phyloP scores from a whole-genome alignment of 192 early-diverging fungal species.

The Entomortierella lignicola region DNA sequence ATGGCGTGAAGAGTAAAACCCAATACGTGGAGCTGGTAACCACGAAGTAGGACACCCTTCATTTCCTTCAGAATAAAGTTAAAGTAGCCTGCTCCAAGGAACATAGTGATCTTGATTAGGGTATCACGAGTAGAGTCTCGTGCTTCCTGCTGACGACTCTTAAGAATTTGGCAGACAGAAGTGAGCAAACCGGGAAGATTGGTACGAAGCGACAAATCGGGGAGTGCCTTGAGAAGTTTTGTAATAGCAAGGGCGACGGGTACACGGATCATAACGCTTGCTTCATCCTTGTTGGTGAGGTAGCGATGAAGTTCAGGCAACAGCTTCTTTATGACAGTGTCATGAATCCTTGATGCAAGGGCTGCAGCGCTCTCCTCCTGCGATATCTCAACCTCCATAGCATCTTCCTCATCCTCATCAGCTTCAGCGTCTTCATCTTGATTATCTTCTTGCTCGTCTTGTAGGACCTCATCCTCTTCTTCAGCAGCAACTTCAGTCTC shows the following conservation, averaged over 20 bases:
- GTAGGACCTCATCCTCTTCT: constrained; percentile 45
- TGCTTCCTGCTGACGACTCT: constrained; percentile 81
- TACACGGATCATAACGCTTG: constrained; percentile 82
- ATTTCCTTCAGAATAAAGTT: constrained; percentile 92
- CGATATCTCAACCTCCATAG: constrained; percentile 48
- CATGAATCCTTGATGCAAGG: constrained; percentile 69
- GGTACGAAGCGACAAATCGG: constrained; percentile 75
- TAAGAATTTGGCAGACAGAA: constrained; percentile 88
- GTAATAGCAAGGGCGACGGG: constrained; percentile 90
- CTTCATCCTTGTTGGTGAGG: constrained; percentile 77
- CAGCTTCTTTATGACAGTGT: constrained; percentile 77
- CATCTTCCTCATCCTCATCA: constrained; percentile 54
- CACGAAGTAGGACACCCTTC: constrained; percentile 76
- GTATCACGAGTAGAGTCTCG: constrained; percentile 90
- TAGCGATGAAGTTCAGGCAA: constrained; percentile 86
- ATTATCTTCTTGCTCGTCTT: constrained; percentile 40
- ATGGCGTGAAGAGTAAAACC: constrained; percentile 91
- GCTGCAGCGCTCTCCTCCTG: constrained; percentile 46
- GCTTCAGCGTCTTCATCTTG: constrained; percentile 44
- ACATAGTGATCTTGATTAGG: constrained; percentile 84
- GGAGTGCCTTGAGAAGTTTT: constrained; percentile 83
- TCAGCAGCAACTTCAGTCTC: constrained; percentile 52
- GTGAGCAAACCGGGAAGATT: constrained; percentile 92
- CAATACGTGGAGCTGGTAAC: constrained; percentile 95
- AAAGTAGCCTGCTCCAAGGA: constrained; percentile 88